phyloP scores from a whole-genome alignment of 495 filamentous ascomycete species.

The Talaromyces borbonicus region DNA sequence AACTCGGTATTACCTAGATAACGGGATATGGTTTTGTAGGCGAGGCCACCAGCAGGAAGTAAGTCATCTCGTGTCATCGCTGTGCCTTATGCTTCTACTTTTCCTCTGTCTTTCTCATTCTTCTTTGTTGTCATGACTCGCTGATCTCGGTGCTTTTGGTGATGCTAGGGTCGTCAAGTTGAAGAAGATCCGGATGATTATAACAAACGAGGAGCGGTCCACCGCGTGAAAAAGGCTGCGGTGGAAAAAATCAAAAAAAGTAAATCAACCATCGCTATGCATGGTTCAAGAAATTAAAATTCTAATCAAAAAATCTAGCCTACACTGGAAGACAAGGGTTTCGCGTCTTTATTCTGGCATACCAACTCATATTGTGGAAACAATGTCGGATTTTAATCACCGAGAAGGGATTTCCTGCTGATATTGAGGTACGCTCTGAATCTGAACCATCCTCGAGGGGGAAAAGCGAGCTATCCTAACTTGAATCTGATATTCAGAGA shows the following conservation, averaged over 20 bases:
- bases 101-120: conserved; percentile 3
- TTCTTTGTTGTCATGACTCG: too few relatives aligned
- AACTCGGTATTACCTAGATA: conserved; percentile 50
- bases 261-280: conserved; percentile 15
- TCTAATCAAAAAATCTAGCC: conserved; percentile 21
- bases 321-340: conserved; percentile 54
- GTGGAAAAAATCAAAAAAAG: conserved; percentile 41
- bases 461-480: too few relatives aligned
- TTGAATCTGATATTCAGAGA: conserved; percentile 25
- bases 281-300: not conserved
- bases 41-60: conserved; percentile 57
- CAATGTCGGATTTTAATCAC: conserved; percentile 57
- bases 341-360: conserved; percentile 70
- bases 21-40: conserved; percentile 56
- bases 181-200: conserved; percentile 73
- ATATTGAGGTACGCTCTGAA: conserved; percentile 45
- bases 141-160: not conserved
- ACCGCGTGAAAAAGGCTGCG: conserved; percentile 42
- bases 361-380: conserved; percentile 77
- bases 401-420: conserved; percentile 48
- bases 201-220: conserved; percentile 51
- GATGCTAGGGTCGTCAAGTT: conserved; percentile 37
- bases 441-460: too few relatives aligned
- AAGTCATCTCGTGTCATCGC: conserved; percentile 9
- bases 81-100: too few relatives aligned